Conservation (phyloP, 2,329 filamentous ascomycete species). For the Magnaporthiopsis rhizophila region DNA sequence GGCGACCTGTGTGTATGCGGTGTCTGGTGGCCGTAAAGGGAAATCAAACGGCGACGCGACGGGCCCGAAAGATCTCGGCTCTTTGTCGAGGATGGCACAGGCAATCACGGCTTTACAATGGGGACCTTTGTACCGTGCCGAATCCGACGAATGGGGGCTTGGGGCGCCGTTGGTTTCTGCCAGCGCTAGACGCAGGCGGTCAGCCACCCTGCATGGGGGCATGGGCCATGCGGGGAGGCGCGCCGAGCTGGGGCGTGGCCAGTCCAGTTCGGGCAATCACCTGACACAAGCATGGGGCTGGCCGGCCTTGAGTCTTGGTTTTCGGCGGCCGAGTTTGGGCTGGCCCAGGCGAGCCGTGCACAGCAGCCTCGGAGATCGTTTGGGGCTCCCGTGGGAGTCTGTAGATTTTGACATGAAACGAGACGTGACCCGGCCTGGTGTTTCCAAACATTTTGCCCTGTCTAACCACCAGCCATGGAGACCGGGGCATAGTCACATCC, state of each 20-base stretch:
- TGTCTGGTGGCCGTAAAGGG: neutral
- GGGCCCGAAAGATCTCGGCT: neutral
- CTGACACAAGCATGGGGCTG: neutral
- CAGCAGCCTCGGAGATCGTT: neutral
- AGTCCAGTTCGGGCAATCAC: neutral
- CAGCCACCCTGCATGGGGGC: neutral
- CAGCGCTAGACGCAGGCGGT: neutral
- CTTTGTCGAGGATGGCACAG: neutral
- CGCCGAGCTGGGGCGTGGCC: neutral
- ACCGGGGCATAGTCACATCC: neutral
- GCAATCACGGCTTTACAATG: neutral
- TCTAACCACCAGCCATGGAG: neutral
- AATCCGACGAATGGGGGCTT: neutral
- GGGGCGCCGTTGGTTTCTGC: neutral
- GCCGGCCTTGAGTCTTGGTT: neutral
- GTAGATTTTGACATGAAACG: slow-evolving; percentile 1
- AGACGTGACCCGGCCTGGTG: neutral
- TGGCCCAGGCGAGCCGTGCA: neutral
- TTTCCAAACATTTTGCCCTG: neutral
- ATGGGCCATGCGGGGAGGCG: neutral
- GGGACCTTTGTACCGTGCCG: neutral
- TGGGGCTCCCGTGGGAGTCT: neutral
- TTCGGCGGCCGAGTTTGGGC: neutral
- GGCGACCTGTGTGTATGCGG: neutral
- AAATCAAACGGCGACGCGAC: neutral